These are phyloP conservation scores for Corchorus olitorius DNA, from an alignment of 345 rosid species.

Conservation along the genomic window DNA sequence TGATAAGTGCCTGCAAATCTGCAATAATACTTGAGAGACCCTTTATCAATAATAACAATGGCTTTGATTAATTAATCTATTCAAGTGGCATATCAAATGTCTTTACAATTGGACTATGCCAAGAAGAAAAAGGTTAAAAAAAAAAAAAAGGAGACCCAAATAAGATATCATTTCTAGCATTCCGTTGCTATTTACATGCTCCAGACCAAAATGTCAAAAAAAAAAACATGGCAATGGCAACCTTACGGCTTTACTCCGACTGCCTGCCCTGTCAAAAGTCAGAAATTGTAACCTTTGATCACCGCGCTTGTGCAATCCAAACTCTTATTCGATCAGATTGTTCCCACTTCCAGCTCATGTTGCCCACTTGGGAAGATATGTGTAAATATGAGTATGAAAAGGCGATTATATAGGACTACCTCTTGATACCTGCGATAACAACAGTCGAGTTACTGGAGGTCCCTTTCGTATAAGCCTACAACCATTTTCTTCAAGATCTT, in stretches of 20 bases:
- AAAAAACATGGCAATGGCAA: constrained; percentile 27
- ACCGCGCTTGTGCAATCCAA: neutral
- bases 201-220: constrained; percentile 17
- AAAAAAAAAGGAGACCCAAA: neutral
- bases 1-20: no score
- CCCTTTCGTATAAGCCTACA: constrained; percentile 9
- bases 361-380: neutral
- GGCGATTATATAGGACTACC: constrained; percentile 40
- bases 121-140: neutral
- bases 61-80: neutral
- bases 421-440: constrained; percentile 40
- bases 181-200: constrained; percentile 25
- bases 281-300: neutral
- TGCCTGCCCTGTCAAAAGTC: constrained; percentile 5
- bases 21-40: neutral
- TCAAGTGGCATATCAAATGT: neutral
- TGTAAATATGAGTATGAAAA: neutral
- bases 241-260: constrained; percentile 25
- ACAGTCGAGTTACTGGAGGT: constrained; percentile 20
- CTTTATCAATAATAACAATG: neutral
- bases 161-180: neutral
- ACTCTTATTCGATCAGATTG: neutral
- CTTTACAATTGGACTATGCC: constrained; percentile 3
- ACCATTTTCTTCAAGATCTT: neutral
- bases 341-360: constrained; percentile 12